These are phyloP conservation scores for Holtermanniella nyarrowii DNA, from an alignment of 768 basidiomycete species.

Conservation along the genomic window DNA sequence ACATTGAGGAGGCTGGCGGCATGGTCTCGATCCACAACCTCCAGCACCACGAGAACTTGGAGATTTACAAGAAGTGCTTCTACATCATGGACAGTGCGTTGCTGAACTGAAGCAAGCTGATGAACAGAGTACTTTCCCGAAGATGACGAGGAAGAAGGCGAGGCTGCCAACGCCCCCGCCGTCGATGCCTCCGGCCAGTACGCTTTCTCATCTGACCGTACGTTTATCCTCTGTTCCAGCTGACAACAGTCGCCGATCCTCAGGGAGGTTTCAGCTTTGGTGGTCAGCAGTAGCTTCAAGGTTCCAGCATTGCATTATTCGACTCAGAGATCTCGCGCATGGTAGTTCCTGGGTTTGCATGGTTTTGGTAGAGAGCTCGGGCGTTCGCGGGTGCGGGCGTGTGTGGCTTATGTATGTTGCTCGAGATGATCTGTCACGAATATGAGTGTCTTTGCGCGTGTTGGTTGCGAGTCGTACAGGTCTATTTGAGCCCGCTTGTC, in stretches of 20 bases:
- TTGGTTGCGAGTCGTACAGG: too few species aligned
- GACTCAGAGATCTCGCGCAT: background rate
- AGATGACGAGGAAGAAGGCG: conserved; percentile 79
- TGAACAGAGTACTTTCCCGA: conserved; percentile 98
- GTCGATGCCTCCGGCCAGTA: conserved; percentile 46
- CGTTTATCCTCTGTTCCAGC: conserved; percentile 37
- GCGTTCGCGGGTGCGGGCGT: background rate
- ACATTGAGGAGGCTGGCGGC: conserved; percentile 94
- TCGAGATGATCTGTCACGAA: too few species aligned
- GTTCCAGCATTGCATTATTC: background rate
- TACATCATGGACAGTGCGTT: conserved; percentile 51
- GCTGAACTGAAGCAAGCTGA: conserved; percentile 30
- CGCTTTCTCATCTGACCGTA: conserved; percentile 40
- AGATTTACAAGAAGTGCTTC: conserved; percentile 99
- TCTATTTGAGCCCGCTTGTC: too few species aligned
- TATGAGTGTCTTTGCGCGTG: too few species aligned
- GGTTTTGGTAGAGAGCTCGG: background rate
- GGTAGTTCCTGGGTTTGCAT: background rate
- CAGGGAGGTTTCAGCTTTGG: conserved; percentile 96
- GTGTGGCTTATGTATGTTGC: too few species aligned
- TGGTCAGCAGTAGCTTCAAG: conserved; percentile 7
- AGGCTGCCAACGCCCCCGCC: conserved; percentile 63
- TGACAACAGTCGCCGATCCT: conserved; percentile 59
- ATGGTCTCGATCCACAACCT: conserved; percentile 99
- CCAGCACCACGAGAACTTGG: conserved; percentile 97